Conservation (phyloP, 768 basidiomycete species). For the Suillus subluteus region DNA sequence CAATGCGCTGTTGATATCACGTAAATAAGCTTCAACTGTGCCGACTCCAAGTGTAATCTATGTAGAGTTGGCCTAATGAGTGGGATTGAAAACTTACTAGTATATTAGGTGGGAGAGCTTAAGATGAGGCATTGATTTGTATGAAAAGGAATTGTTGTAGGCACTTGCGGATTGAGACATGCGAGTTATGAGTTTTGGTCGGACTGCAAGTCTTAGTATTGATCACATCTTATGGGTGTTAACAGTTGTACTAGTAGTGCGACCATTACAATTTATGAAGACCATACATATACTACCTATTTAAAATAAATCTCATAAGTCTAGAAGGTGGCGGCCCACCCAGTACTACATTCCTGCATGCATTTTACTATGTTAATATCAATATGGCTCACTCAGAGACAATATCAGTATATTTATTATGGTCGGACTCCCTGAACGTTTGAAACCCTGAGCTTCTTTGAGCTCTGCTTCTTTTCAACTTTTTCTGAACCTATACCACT, state of each 20-base stretch:
- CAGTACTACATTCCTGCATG: conserved; percentile 1
- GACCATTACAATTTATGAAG: conserved; percentile 1
- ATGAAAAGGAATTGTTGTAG: conserved; percentile 2
- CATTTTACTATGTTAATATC: not conserved
- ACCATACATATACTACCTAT: not conserved
- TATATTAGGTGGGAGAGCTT: not conserved
- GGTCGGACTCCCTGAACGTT: not conserved
- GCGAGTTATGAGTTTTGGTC: not conserved
- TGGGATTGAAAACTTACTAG: not conserved
- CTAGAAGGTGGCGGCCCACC: not conserved
- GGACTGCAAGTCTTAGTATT: not conserved
- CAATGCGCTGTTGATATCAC: not conserved
- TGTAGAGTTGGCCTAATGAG: not conserved
- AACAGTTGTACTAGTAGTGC: not conserved
- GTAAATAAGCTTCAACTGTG: not conserved
- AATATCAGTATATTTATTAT: not conserved
- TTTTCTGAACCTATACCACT: not conserved
- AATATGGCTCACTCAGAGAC: no score
- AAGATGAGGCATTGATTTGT: conserved; percentile 2
- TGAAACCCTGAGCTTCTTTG: conserved; percentile 1
- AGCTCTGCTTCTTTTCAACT: conserved; percentile 2
- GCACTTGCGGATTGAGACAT: not conserved
- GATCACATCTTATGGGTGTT: no score
- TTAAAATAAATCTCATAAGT: not conserved
- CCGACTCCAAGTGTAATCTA: not conserved